Conservation (phyloP, 176 grass and related monocot genomes). For the Lolium multiflorum region DNA sequence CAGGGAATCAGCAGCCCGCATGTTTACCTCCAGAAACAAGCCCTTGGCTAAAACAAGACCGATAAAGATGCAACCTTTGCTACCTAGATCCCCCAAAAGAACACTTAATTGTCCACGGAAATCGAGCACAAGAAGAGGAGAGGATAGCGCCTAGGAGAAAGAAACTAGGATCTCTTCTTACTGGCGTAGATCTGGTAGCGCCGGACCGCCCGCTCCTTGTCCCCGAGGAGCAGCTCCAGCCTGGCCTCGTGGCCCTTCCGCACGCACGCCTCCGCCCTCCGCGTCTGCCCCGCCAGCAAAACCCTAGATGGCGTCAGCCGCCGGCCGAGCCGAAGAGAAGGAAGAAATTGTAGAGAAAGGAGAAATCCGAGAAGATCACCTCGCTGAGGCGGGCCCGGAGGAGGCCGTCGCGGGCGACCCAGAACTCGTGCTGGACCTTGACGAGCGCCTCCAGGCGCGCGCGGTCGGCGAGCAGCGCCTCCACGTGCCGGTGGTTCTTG, state of each 20-base stretch:
- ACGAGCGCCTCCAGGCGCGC: constrained; percentile 36
- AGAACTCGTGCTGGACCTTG: constrained; percentile 37
- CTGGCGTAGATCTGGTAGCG: constrained; percentile 47
- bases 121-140: background rate
- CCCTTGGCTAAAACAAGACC: background rate
- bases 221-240: constrained; percentile 26
- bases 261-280: background rate
- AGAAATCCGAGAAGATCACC: background rate
- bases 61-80: background rate
- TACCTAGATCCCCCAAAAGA: background rate
- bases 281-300: constrained; percentile 31
- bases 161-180: background rate
- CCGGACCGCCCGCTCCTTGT: constrained; percentile 38
- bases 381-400: constrained; percentile 25
- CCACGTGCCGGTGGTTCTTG: constrained; percentile 32
- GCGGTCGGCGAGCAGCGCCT: constrained; percentile 41
- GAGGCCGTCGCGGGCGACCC: constrained; percentile 16
- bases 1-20: background rate
- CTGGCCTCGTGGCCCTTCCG: constrained; percentile 17
- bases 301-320: constrained; percentile 25
- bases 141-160: constrained; percentile 6
- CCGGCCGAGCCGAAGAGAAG: background rate
- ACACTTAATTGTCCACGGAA: background rate
- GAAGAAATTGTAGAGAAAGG: background rate
- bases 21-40: background rate